These are phyloP conservation scores for Auricularia heimuer DNA, from an alignment of 768 basidiomycete species.

Conservation along the genomic window DNA sequence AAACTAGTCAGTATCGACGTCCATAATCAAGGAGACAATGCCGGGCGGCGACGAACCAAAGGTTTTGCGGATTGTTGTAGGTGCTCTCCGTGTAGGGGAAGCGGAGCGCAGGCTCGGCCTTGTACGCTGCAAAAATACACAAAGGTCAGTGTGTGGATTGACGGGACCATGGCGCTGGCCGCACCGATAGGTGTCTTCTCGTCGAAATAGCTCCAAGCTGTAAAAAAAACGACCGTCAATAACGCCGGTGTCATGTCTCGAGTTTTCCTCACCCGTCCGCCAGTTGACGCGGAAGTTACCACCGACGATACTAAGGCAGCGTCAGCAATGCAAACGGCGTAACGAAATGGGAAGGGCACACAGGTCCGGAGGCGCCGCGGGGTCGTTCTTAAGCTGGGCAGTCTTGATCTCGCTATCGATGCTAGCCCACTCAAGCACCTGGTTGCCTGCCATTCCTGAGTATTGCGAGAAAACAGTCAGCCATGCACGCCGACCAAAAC, in stretches of 20 bases:
- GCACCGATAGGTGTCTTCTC: slow-evolving; percentile 26
- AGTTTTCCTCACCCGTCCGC: slow-evolving; percentile 19
- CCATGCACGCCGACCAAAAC: too few relatives aligned
- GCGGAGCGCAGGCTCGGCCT: slow-evolving; percentile 29
- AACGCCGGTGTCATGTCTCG: too few relatives aligned
- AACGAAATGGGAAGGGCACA: slow-evolving; percentile 21
- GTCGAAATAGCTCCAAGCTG: slow-evolving; percentile 37
- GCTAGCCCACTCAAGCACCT: not conserved
- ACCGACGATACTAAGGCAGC: slow-evolving; percentile 8
- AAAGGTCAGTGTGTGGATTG: not conserved
- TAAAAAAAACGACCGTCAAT: too few relatives aligned
- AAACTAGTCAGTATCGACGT: too few relatives aligned
- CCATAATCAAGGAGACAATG: too few relatives aligned
- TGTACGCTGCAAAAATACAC: not conserved
- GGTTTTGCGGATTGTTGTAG: slow-evolving; percentile 52
- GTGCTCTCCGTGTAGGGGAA: slow-evolving; percentile 54
- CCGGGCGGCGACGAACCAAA: slow-evolving; percentile 24
- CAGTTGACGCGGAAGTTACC: slow-evolving; percentile 40
- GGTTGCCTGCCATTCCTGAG: slow-evolving; percentile 16
- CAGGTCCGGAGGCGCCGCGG: slow-evolving; percentile 14
- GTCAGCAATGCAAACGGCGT: slow-evolving; percentile 13
- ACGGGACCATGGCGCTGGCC: slow-evolving; percentile 21
- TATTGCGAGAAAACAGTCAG: not conserved
- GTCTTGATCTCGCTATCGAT: not conserved
- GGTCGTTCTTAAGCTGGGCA: slow-evolving; percentile 3